Conservation (phyloP, 768 basidiomycete genomes). For the Tricholoma matsutake region DNA sequence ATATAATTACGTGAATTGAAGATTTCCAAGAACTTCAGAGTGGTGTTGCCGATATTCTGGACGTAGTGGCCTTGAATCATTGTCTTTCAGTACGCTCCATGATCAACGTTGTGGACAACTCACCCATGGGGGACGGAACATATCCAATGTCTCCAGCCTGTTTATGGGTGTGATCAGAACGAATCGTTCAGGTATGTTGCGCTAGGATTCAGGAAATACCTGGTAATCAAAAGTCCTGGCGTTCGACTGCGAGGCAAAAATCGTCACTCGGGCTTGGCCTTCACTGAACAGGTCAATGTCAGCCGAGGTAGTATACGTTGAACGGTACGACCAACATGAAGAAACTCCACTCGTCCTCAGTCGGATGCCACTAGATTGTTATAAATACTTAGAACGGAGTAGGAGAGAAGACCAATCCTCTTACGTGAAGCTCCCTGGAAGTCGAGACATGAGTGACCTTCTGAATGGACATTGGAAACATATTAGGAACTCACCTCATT, state of each 20-base stretch:
- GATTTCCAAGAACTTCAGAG: slow-evolving; percentile 46
- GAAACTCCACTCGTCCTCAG: slow-evolving; percentile 62
- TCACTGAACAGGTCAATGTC: slow-evolving; percentile 31
- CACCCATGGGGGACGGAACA: slow-evolving; percentile 56
- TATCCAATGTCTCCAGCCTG: slow-evolving; percentile 61
- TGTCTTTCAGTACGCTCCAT: slow-evolving; percentile 6
- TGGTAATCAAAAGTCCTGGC: slow-evolving; percentile 60
- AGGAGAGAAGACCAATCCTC: slow-evolving; percentile 7
- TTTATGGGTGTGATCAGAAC: background rate
- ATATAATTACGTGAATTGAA: slow-evolving; percentile 37
- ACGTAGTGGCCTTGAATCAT: slow-evolving; percentile 44
- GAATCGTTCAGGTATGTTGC: background rate
- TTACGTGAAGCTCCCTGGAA: slow-evolving; percentile 53
- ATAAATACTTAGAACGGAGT: slow-evolving; percentile 2
- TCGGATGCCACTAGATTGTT: slow-evolving; percentile 60
- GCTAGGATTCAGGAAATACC: slow-evolving; percentile 27
- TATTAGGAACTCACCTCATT: slow-evolving; percentile 36
- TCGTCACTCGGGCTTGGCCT: slow-evolving; percentile 51
- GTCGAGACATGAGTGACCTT: background rate
- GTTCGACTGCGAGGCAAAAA: slow-evolving; percentile 52
- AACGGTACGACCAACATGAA: slow-evolving; percentile 41
- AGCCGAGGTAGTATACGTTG: background rate
- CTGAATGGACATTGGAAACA: background rate
- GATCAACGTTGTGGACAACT: slow-evolving; percentile 2
- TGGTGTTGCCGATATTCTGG: slow-evolving; percentile 51